Percentiles rank a stretch among this genome's conserved stretches.
These are phyloP conservation scores for Lojkania enalia DNA, from an alignment of 2,329 filamentous ascomycete species.

Conservation along the genomic window DNA sequence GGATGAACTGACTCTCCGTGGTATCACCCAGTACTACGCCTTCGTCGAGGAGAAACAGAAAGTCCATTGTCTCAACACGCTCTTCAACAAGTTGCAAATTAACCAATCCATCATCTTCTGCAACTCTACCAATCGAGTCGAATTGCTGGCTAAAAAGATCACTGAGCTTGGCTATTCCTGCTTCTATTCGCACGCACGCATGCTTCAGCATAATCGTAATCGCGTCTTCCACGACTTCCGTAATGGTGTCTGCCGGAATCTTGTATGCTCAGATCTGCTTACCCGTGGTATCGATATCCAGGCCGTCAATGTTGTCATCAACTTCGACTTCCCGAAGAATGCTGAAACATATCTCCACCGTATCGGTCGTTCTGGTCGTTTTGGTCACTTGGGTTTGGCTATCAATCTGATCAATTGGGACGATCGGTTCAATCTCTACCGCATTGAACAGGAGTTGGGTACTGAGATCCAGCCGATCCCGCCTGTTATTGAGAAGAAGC, in stretches of 20 bases:
- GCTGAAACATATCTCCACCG: conserved; percentile 98
- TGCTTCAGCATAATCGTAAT: conserved; percentile 96
- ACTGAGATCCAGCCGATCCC: conserved; percentile 99
- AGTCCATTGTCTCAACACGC: conserved; percentile 96
- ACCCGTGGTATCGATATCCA: conserved; percentile 99
- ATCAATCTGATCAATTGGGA: conserved; percentile 99
- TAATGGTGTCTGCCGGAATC: conserved; percentile 95
- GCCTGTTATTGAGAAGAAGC: conserved; percentile 89
- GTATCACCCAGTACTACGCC: conserved; percentile 98
- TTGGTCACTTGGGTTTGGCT: conserved; percentile 93
- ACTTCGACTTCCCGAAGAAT: conserved; percentile 99
- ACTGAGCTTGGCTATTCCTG: conserved; percentile 98
- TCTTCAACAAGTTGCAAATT: conserved; percentile 98
- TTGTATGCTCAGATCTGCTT: conserved; percentile 95
- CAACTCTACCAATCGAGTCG: conserved; percentile 98
- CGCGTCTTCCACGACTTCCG: conserved; percentile 99
- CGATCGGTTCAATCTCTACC: conserved; percentile 97
- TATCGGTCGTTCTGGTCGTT: conserved; percentile 95
- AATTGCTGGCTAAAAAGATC: conserved; percentile 97
- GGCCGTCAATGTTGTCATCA: conserved; percentile 99
- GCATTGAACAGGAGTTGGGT: conserved; percentile 94
- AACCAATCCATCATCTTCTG: conserved; percentile 99
- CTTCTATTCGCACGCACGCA: conserved; percentile 98
- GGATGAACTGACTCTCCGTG: conserved; percentile 96
- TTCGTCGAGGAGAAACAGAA: conserved; percentile 99